Conservation (phyloP, 305 asterid genomes). For the Withania somnifera region DNA sequence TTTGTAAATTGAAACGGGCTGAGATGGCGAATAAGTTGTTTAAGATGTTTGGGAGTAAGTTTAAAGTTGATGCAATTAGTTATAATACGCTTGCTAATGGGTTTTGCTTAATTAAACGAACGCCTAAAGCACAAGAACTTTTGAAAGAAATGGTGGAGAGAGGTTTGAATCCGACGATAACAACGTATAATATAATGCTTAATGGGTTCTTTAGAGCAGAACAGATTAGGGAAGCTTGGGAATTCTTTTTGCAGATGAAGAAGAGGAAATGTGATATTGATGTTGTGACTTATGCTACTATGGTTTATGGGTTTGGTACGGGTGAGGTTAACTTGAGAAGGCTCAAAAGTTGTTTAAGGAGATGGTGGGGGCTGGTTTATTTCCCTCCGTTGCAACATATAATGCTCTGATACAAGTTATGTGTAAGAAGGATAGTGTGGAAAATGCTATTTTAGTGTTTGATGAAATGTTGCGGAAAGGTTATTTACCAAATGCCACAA, state of each 20-base stretch:
- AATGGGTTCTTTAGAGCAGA: conserved; percentile 71
- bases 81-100: conserved; percentile 72
- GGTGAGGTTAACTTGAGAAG: conserved; percentile 71
- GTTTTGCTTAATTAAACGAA: conserved; percentile 65
- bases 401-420: conserved; percentile 76
- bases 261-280: conserved; percentile 65
- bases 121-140: conserved; percentile 56
- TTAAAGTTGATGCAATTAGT: conserved; percentile 51
- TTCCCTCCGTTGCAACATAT: conserved; percentile 79
- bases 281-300: conserved; percentile 75
- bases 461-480: conserved; percentile 77
- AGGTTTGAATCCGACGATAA: conserved; percentile 54
- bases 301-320: conserved; percentile 73
- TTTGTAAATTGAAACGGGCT: conserved; percentile 67
- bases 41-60: conserved; percentile 51
- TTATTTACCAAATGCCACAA: conserved; percentile 58
- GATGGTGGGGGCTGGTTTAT: conserved; percentile 73
- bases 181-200: conserved; percentile 65
- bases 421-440: conserved; percentile 76
- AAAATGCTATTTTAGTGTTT: conserved; percentile 52
- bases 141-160: conserved; percentile 81
- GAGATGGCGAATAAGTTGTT: conserved; percentile 63
- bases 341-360: conserved; percentile 59
- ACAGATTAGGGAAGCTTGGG: conserved; percentile 69
- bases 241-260: conserved; percentile 81